Base-by-base conservation (phyloP, 768 basidiomycete species). In the Pleurotus tuoliensis region DNA sequence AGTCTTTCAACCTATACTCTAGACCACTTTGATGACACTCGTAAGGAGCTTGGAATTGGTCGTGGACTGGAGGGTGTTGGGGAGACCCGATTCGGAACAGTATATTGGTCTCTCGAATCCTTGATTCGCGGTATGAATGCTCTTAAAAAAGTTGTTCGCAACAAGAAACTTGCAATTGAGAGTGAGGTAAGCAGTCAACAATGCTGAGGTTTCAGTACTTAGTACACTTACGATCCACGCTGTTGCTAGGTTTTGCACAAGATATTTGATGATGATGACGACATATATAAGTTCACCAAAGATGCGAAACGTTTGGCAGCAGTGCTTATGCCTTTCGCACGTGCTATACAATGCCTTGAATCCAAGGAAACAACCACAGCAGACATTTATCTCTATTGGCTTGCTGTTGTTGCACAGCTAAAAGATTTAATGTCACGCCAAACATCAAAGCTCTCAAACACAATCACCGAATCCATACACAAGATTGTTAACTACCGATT, bases 341-440 rank as follows among this genome's bases (percentile, higher is more conserved):
- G 49, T 34, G 58, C 62, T 18, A 64, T 64, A 47, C 58, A 60
- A 46, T 64, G 63, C 39, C 59, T 64, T 8, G 63, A 64, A 53
- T 46, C 57, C 8, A 48, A 59, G 40, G 53, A 64, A 4, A 58
- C 63, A 1, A 63, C 57, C 24, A 27, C 62, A 20, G 59, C 60
- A 5, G 60, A 64, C 56, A 62, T 63, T 12, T 64, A 63, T 39
- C 43, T 54, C 15, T 64, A 57, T 34, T 64, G 62, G 63, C 30
- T 30, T 30, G 30, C 30, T 2, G 30, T 30, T 7, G 30, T 30
- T 2, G 8, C 30, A 6, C 8, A 30, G 30, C 30, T 30, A 7
- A 30, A 30, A 11, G 30, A 30, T 11, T 7, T 30, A 6, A 9
- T 30, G 30, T 30, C 30, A 9, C 30, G 30, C 30, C 30, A 30